Base-by-base conservation (phyloP, 805 yeast genomes). In the Cyberlindnera veronae region DNA sequence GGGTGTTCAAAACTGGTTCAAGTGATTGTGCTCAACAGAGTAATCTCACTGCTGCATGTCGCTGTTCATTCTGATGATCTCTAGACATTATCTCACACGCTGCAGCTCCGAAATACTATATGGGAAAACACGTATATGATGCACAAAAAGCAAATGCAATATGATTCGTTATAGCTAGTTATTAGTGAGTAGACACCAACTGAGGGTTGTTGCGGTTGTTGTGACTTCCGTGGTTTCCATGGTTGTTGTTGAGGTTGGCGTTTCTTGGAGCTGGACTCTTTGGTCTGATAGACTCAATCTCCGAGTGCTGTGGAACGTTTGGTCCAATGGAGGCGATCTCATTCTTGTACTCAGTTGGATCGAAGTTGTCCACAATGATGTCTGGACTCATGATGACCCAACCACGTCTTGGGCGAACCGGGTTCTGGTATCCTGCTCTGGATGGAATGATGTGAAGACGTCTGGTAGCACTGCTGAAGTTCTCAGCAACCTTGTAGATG, bases 341-440 rank as follows among this genome's bases (percentile, higher is more conserved):
- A 15, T 54, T 53, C 37, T 67, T 66, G 56, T 74, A 82, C 8
- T 58, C 56, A 3, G 47, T 47, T 3, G 80, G 70, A 6, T 67
- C 67, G 46, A 90, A 86, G 56, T 86, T 87, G 57, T 86, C 77
- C 22, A 87, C 55, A 49, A 87, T 61, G 4, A 84, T 77, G 62
- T 89, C 96, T 1, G 96, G 96, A 52, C 89, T 74, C 72, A 86
- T 68, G 9, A 89, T 76, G 4, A 87, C 93, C 98, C 98, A 90
- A 5, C 98, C 98, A 9, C 79, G 81, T 55, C 96, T 76, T 45
- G 77, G 60, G 47, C 71, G 73, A 15, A 84, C 75, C 23, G 84
- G 83, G 26, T 73, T 74, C 28, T 81, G 74, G 46, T 69, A 67
- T 0, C 89, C 91, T 2, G 86, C 71, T 50, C 74, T 66, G 12